Evolutionary conservation across 148 eudicot genomes (phyloP), one percentile per base, ranked within the genome.

Genomic region (Oxyria digyna): DNA sequence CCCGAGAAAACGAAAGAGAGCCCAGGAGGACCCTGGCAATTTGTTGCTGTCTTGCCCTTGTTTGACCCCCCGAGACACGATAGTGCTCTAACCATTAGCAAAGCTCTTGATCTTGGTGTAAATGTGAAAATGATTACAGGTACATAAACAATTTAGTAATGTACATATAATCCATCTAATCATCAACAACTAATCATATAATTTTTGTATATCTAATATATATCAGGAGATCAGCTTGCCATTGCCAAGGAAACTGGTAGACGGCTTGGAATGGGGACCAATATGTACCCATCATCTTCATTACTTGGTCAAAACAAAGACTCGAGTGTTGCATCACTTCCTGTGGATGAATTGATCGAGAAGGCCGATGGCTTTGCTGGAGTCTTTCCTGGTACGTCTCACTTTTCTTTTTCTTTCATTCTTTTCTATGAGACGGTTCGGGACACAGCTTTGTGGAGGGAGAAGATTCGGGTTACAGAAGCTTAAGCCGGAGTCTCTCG

Each of bases 301-400:
- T 70, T 84, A 74, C 85, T 84, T 55, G 87, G 87, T 29, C 74
- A 78, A 72, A 77, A 81, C 48, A 83, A 80, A 73, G 84, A 76
- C 67, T 52, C 80, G 6, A 78, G 72, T 41, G 71, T 77, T 3
- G 42, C 82, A 10, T 78, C 85, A 52, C 79, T 84, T 31, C 85
- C 82, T 50, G 83, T 84, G 10, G 87, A 84, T 68, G 87, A 84
- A 37, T 73, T 84, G 67, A 84, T 84, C 52, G 87, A 84, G 70
- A 84, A 74, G 71, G 87, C 87, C 57, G 87, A 84, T 74, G 87
- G 87, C 20, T 84, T 84, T 74, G 87, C 87, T 42, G 87, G 87
- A 71, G 87, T 81, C 20, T 84, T 84, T 74, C 87, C 87, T 67
- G 87, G 87, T 84, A 73, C 38, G 65, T 74, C 27, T 18, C 48